phyloP scores from a whole-genome alignment of 768 basidiomycete species.

The Serendipita sp. region DNA sequence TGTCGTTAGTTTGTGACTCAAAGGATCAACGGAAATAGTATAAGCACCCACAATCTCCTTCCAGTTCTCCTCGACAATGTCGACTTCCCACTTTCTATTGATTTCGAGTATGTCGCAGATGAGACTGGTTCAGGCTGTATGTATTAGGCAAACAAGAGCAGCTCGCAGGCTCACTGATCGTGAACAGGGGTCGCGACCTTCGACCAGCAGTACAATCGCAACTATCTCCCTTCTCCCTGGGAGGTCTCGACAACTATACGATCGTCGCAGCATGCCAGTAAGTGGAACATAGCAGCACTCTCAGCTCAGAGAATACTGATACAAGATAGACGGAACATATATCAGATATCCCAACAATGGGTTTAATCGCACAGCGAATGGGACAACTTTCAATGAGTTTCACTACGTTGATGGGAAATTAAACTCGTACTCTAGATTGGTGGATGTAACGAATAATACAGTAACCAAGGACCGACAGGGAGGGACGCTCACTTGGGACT shows the following conservation, averaged over 20 bases:
- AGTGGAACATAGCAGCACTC: conserved; percentile 13
- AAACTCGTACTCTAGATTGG: conserved; percentile 46
- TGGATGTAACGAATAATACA: conserved; percentile 43
- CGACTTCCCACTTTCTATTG: conserved; percentile 35
- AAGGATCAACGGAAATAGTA: conserved; percentile 30
- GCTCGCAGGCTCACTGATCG: not conserved
- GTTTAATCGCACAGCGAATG: conserved; percentile 37
- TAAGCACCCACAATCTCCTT: conserved; percentile 34
- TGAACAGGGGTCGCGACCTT: conserved; percentile 19
- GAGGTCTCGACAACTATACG: conserved; percentile 40
- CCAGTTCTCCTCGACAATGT: conserved; percentile 33
- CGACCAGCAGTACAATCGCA: conserved; percentile 55
- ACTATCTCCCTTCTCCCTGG: conserved; percentile 41
- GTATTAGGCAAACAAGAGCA: not conserved
- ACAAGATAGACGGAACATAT: conserved; percentile 29
- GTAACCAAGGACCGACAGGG: conserved; percentile 44
- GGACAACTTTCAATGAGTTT: conserved; percentile 55
- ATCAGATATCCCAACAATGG: conserved; percentile 30
- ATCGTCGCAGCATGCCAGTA: conserved; percentile 45
- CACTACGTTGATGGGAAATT: conserved; percentile 39
- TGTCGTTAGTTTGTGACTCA: conserved; percentile 33
- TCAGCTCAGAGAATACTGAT: not conserved
- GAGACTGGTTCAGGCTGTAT: conserved; percentile 21
- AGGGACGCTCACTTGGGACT: conserved; percentile 28
- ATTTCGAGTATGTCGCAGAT: conserved; percentile 21